A percentile compares a stretch with the other conserved stretches of the same genome.
phyloP scores from a whole-genome alignment of 257 asterid genomes.

The Przewalskia tangutica region DNA sequence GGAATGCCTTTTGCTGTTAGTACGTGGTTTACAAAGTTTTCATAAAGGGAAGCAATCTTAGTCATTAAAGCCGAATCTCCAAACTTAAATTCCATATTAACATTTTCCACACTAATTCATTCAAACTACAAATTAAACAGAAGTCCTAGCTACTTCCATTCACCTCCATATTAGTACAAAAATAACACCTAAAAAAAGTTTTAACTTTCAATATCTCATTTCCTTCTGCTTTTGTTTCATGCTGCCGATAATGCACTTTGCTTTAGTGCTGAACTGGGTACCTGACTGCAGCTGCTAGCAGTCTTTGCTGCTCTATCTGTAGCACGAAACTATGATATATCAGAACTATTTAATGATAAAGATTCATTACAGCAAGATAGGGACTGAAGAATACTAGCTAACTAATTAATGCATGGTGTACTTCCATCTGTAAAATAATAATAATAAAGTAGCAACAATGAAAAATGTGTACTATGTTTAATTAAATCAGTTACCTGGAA shows the following conservation, averaged over 20 bases:
- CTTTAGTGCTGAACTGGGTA: slow-evolving; percentile 39
- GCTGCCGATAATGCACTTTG: slow-evolving; percentile 10
- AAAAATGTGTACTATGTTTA: neutral
- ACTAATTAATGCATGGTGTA: neutral
- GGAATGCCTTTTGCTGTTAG: slow-evolving; percentile 2
- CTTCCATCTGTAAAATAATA: neutral
- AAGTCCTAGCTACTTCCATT: neutral
- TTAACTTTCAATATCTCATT: neutral
- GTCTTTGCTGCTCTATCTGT: slow-evolving; percentile 86
- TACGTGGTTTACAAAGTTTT: slow-evolving; percentile 2
- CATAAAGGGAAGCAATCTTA: slow-evolving; percentile 5
- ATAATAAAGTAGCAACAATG: neutral
- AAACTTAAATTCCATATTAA: slow-evolving; percentile 16
- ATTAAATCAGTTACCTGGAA: slow-evolving; percentile 45
- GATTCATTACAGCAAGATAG: neutral
- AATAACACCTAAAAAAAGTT: neutral
- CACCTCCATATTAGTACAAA: neutral
- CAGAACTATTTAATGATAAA: neutral
- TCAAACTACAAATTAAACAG: neutral
- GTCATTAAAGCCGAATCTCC: slow-evolving; percentile 17
- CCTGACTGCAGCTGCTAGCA: slow-evolving; percentile 66
- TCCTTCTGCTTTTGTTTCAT: slow-evolving; percentile 7
- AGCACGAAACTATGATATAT: neutral
- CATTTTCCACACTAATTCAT: slow-evolving; percentile 11
- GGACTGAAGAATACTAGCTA: neutral